These are phyloP conservation scores for Polychaeton citri DNA, from an alignment of 2,329 filamentous ascomycete species.

Conservation along the genomic window DNA sequence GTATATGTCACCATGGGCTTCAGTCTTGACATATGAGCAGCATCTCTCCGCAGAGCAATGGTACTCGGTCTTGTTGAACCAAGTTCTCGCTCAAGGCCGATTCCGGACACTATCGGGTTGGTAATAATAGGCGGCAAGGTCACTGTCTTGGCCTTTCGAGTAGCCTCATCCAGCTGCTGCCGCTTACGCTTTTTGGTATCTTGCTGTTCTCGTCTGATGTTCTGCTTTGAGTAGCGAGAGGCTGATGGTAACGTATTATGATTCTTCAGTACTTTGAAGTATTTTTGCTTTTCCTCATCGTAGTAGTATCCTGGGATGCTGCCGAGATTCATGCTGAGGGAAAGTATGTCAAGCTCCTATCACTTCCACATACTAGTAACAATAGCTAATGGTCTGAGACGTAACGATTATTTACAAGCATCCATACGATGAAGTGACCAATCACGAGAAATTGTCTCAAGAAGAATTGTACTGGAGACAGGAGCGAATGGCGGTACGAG, in stretches of 20 bases:
- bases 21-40: neutral
- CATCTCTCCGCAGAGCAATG: neutral
- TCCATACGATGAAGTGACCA: no score
- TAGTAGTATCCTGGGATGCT: slow-evolving; percentile 37
- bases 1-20: neutral
- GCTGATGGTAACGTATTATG: slow-evolving; percentile 18
- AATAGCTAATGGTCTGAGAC: no score
- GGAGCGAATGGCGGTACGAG: no score
- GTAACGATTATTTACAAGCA: no score
- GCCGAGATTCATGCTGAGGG: slow-evolving; percentile 29
- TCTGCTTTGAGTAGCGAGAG: slow-evolving; percentile 28
- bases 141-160: slow-evolving; percentile 12
- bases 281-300: slow-evolving; percentile 35
- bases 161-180: slow-evolving; percentile 7
- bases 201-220: slow-evolving; percentile 24
- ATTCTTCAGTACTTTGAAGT: slow-evolving; percentile 33
- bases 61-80: neutral
- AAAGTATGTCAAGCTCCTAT: no score
- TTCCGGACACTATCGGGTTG: neutral
- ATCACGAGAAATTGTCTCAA: no score
- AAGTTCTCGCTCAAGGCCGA: neutral
- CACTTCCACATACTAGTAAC: no score
- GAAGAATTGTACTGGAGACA: no score
- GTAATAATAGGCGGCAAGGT: neutral
- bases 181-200: slow-evolving; percentile 18